Evolutionary conservation across 495 filamentous ascomycete species (phyloP), one percentile per base, ranked within the genome.

Genomic region (Neurospora tetrasperma): DNA sequence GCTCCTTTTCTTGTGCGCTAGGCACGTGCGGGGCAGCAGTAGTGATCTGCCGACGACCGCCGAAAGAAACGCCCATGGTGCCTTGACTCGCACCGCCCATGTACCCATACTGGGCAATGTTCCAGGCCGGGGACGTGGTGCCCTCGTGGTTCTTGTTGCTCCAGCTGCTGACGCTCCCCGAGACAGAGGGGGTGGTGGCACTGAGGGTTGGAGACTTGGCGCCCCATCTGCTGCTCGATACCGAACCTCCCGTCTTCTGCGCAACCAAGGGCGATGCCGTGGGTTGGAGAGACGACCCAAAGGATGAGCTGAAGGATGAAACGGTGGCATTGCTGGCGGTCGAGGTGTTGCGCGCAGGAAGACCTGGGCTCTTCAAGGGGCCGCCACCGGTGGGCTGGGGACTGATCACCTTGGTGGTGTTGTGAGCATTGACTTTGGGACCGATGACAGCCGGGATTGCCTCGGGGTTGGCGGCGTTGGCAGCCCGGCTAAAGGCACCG

Each of bases 81-180:
- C 92, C 95, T 81, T 99, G 96, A 76, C 92, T 97, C 9, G 96
- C 96, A 40, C 96, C 96, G 69, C 96, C 96, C 93, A 98, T 96
- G 81, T 98, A 98, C 11, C 96, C 95, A 76, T 98, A 99, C 77
- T 99, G 96, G 48, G 95, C 93, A 73, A 98, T 98, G 78, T 99
- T 98, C 96, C 96, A 99, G 38, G 96, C 96, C 2, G 96, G 96
- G 5, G 89, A 83, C 14, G 95, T 97, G 40, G 85, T 85, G 23
- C 88, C 87, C 80, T 97, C 91, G 75, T 98, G 93, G 20, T 86
- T 87, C 77, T 85, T 92, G 78, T 89, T 97, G 80, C 92, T 96
- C 96, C 96, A 99, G 79, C 89, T 95, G 80, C 94, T 97, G 44
- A 94, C 87, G 5, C 78, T 79, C 27, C 54, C 54, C 54, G 54